Evolutionary conservation across 2,329 filamentous ascomycete species (phyloP).

Genomic region (Reticulascus tulasneorum): DNA sequence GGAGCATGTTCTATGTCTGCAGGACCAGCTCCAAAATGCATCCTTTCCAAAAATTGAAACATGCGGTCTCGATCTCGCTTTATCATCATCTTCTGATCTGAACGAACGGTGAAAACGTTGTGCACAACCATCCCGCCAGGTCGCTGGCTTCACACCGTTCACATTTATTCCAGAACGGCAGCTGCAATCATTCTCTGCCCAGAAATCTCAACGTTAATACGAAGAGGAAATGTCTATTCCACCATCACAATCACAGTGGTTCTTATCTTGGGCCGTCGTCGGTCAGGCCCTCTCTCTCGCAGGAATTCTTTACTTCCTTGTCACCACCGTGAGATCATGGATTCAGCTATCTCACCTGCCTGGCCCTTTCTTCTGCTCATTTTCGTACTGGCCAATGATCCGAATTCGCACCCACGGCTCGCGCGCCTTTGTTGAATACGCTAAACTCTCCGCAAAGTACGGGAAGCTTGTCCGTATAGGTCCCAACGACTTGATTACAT

Average conservation of each 20-base stretch:
- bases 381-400: conserved; percentile 8
- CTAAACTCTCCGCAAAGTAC: neutral
- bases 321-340: conserved; percentile 1
- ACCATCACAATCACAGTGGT: neutral
- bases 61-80: neutral
- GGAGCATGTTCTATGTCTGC: conserved; percentile 1
- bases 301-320: neutral
- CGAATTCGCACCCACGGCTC: conserved; percentile 1
- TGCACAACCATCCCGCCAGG: conserved; percentile 2
- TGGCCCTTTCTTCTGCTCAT: conserved; percentile 1
- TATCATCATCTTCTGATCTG: neutral
- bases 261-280: neutral
- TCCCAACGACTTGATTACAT: conserved; percentile 35
- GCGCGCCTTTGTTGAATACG: conserved; percentile 3
- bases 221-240: neutral
- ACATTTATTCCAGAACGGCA: no score
- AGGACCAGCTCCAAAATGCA: conserved; percentile 1
- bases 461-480: conserved; percentile 33
- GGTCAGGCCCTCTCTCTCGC: neutral
- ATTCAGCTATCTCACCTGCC: conserved; percentile 3
- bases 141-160: conserved; percentile 1
- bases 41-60: neutral
- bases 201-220: no score
- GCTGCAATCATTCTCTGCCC: no score
- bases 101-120: conserved; percentile 1